phyloP scores from a whole-genome alignment of 2,329 filamentous ascomycete genomes.

The Verticillium klebahnii region DNA sequence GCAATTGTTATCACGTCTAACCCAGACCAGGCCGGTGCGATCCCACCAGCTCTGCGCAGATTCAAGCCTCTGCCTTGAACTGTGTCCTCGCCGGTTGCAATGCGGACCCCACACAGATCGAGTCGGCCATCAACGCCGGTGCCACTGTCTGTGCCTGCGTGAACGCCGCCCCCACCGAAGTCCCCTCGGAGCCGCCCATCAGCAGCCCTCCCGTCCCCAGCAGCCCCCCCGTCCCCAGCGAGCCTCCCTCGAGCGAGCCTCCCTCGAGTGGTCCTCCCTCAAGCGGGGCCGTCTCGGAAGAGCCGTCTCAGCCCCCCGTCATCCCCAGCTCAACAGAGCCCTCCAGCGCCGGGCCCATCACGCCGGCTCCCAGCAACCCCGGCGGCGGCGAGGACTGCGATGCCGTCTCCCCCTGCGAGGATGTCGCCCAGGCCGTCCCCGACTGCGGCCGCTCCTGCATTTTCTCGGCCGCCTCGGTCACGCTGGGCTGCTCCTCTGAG shows the following conservation, averaged over 20 bases:
- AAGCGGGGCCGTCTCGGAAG: background rate
- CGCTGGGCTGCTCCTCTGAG: conserved; percentile 13
- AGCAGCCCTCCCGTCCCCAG: background rate
- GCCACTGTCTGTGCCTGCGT: conserved; percentile 16
- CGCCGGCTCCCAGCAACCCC: conserved; percentile 1
- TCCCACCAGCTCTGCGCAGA: conserved; percentile 13
- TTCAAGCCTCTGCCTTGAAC: conserved; percentile 11
- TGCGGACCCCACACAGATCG: conserved; percentile 2
- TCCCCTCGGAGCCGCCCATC: conserved; percentile 1
- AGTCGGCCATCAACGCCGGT: conserved; percentile 15
- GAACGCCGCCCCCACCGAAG: conserved; percentile 8
- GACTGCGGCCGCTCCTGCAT: conserved; percentile 19
- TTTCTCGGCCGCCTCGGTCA: conserved; percentile 17
- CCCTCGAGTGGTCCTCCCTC: background rate
- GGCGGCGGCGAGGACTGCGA: conserved; percentile 10
- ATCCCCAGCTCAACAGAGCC: conserved; percentile 3
- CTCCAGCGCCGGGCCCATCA: background rate
- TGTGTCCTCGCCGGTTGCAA: conserved; percentile 15
- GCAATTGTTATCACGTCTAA: background rate
- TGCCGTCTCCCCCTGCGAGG: conserved; percentile 15
- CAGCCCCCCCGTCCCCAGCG: background rate
- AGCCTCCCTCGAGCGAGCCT: background rate
- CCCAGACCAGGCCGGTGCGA: conserved; percentile 15
- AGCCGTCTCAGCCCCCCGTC: background rate
- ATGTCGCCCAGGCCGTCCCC: conserved; percentile 9